These are phyloP conservation scores for Pleurotus citrinopileatus DNA, from an alignment of 768 basidiomycete genomes.

Conservation along the genomic window DNA sequence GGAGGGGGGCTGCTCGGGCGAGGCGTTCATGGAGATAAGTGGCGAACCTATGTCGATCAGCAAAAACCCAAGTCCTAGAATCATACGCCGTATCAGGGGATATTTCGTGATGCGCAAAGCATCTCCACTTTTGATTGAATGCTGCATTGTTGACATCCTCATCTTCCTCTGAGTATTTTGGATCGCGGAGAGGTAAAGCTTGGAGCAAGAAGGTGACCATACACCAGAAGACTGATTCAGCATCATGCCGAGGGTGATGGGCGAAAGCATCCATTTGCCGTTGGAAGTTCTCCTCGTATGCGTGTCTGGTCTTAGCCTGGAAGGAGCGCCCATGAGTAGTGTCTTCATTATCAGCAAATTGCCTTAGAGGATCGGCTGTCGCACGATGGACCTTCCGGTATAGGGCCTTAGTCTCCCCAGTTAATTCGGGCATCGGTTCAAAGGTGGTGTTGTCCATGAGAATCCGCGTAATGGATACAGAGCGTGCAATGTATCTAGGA, in stretches of 20 bases:
- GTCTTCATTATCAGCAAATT: not conserved
- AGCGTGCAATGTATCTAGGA: constrained; percentile 12
- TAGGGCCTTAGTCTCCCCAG: not conserved
- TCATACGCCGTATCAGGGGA: not conserved
- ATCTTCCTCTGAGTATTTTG: not conserved
- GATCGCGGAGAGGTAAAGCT: not conserved
- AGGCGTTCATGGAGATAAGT: constrained; percentile 2
- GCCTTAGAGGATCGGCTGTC: not conserved
- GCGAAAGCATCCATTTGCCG: not conserved
- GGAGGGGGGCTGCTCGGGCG: not conserved
- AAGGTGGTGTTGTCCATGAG: not conserved
- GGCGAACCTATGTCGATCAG: not conserved
- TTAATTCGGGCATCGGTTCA: not conserved
- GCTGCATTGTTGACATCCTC: constrained; percentile 6
- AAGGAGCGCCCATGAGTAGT: not conserved
- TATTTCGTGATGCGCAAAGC: constrained; percentile 8
- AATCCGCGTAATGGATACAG: constrained; percentile 5
- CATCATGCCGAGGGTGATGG: constrained; percentile 10
- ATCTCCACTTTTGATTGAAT: constrained; percentile 5
- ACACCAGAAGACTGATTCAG: constrained; percentile 9
- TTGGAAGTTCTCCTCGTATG: not conserved
- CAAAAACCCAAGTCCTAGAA: not conserved
- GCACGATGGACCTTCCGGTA: not conserved
- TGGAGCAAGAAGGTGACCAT: constrained; percentile 4
- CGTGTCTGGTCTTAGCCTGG: not conserved